phyloP scores from a whole-genome alignment of 169 alveolate genomes.

The Miamiensis avidus region DNA sequence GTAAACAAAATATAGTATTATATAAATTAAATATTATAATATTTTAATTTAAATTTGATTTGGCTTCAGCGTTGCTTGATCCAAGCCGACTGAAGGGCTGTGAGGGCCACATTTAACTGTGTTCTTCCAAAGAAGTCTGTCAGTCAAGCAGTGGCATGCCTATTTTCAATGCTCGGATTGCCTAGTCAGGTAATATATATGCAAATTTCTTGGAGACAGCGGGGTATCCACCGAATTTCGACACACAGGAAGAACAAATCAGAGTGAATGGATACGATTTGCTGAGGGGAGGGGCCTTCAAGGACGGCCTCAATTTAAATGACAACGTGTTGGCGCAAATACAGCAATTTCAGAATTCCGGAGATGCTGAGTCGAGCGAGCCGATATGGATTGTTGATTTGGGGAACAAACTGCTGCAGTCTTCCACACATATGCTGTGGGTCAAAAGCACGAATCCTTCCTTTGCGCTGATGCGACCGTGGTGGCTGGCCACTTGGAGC shows the following conservation, averaged over 20 bases:
- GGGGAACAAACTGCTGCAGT: not conserved
- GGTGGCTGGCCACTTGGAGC: not conserved
- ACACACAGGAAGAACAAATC: no score
- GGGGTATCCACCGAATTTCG: not conserved
- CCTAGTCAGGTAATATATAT: not conserved
- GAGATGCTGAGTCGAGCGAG: not conserved
- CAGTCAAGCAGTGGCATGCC: not conserved
- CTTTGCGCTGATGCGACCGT: not conserved
- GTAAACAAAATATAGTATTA: no score
- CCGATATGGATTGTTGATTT: not conserved
- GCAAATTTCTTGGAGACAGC: not conserved
- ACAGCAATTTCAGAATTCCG: not conserved
- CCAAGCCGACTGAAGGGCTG: not conserved
- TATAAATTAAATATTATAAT: no score
- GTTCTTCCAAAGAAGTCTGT: not conserved
- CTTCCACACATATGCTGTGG: not conserved
- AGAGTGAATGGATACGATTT: not conserved
- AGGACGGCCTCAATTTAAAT: not conserved
- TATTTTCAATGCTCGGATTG: not conserved
- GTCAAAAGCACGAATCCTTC: not conserved
- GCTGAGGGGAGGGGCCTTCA: not conserved
- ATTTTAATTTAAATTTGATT: no score
- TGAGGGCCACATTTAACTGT: not conserved
- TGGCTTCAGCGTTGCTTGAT: no score
- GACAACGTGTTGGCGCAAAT: not conserved